These are phyloP conservation scores for Candida sanyaensis DNA, from an alignment of 1,139 yeast genomes.

Conservation along the genomic window DNA sequence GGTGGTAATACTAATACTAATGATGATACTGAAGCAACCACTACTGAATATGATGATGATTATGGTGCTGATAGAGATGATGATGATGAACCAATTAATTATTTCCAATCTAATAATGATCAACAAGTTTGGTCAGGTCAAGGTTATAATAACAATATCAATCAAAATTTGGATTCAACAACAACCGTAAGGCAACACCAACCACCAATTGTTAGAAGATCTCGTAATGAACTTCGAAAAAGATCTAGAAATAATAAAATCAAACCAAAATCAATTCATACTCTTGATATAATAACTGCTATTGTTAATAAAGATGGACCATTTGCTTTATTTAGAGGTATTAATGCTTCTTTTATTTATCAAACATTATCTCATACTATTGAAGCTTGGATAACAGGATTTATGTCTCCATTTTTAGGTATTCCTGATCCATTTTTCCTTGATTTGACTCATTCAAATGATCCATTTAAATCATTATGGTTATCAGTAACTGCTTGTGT, in stretches of 20 bases:
- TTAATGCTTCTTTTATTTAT: constrained; percentile 81
- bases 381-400: constrained; percentile 92
- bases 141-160: constrained; percentile 11
- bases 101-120: constrained; percentile 40
- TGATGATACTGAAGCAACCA: constrained; percentile 3
- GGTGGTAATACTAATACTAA: constrained; percentile 8
- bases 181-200: constrained; percentile 2
- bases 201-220: background rate
- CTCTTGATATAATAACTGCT: constrained; percentile 71
- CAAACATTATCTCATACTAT: constrained; percentile 75
- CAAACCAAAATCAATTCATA: constrained; percentile 63
- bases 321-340: constrained; percentile 81
- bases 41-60: constrained; percentile 44
- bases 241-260: constrained; percentile 32
- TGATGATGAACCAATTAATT: constrained; percentile 55
- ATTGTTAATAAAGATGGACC: constrained; percentile 78
- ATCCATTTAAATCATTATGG: constrained; percentile 66
- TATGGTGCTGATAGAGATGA: background rate
- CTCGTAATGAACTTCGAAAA: constrained; percentile 6
- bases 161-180: background rate
- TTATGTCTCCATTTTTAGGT: constrained; percentile 75
- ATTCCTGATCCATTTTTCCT: constrained; percentile 92
- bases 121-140: constrained; percentile 15
- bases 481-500: constrained; percentile 73
- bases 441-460: constrained; percentile 80